Percentiles rank a stretch among this genome's conserved stretches.
phyloP scores from a whole-genome alignment of 495 filamentous ascomycete species.

The Talaromyces ruber region DNA sequence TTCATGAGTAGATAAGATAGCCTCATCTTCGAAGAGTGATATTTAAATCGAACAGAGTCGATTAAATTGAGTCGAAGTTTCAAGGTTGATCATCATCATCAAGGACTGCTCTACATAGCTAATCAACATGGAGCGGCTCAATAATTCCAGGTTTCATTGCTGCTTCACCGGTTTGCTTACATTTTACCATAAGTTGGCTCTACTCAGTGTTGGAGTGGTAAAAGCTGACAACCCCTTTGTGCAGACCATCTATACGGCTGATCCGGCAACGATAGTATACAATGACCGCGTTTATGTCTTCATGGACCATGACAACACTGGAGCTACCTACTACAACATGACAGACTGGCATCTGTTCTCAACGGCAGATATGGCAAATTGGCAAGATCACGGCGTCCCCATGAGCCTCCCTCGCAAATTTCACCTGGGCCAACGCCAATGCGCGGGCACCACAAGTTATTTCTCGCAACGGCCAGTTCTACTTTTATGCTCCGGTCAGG shows the following conservation, averaged over 20 bases:
- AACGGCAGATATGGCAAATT: conserved; percentile 22
- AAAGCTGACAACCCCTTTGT: conserved; percentile 4
- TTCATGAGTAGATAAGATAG: too few species aligned
- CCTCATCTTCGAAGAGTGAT: too few species aligned
- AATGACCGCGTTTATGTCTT: conserved; percentile 21
- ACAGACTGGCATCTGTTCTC: conserved; percentile 21
- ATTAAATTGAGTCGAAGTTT: too few species aligned
- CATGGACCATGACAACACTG: conserved; percentile 19
- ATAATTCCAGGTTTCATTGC: background rate
- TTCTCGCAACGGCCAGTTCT: conserved; percentile 21
- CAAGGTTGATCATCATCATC: too few species aligned
- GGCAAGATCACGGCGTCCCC: conserved; percentile 16
- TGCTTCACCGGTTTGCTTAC: background rate
- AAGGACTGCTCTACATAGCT: too few species aligned
- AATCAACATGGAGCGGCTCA: too few species aligned
- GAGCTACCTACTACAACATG: conserved; percentile 19
- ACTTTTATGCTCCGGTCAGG: conserved; percentile 18
- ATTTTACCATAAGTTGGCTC: too few species aligned
- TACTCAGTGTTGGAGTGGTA: too few species aligned
- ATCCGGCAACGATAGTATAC: conserved; percentile 20
- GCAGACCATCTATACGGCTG: conserved; percentile 18
- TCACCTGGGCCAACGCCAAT: conserved; percentile 9
- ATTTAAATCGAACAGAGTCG: too few species aligned
- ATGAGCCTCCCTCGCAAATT: conserved; percentile 12
- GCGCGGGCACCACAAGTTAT: conserved; percentile 18